Conservation (phyloP, 768 basidiomycete species). For the Solioccasus polychromus region DNA sequence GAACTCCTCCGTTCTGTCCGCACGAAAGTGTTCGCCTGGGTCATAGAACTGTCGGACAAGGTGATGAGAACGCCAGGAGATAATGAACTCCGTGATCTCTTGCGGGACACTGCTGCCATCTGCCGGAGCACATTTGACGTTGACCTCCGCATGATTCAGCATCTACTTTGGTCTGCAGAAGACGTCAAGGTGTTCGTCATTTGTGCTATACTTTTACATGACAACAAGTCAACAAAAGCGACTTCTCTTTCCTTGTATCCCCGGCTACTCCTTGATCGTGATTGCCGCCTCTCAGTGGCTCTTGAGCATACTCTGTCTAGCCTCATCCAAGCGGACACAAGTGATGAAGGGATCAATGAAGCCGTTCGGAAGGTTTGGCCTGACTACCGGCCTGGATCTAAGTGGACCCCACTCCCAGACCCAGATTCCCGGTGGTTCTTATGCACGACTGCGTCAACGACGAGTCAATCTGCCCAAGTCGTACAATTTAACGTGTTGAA, state of each 20-base stretch:
- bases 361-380: conserved; percentile 24
- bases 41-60: conserved; percentile 31
- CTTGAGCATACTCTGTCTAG: conserved; percentile 15
- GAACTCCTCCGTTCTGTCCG: conserved; percentile 33
- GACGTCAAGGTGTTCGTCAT: conserved; percentile 26
- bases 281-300: conserved; percentile 27
- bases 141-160: conserved; percentile 2
- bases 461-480: conserved; percentile 13
- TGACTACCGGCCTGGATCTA: conserved; percentile 21
- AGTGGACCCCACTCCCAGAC: conserved; percentile 15
- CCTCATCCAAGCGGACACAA: conserved; percentile 3
- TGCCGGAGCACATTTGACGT: conserved; percentile 38
- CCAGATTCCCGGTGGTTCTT: conserved; percentile 24
- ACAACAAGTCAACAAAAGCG: conserved; percentile 19
- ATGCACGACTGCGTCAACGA: conserved; percentile 11
- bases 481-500: conserved; percentile 23
- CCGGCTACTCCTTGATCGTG: conserved; percentile 25
- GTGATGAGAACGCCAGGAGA: too few species aligned
- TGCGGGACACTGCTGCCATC: conserved; percentile 37
- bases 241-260: conserved; percentile 6
- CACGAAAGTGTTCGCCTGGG: conserved; percentile 35
- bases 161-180: conserved; percentile 17
- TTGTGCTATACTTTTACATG: conserved; percentile 25
- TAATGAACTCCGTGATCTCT: conserved; percentile 18
- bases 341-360: conserved; percentile 16